Conservation (phyloP, 495 filamentous ascomycete genomes). For the Hyphodiscus hymeniophilus region DNA sequence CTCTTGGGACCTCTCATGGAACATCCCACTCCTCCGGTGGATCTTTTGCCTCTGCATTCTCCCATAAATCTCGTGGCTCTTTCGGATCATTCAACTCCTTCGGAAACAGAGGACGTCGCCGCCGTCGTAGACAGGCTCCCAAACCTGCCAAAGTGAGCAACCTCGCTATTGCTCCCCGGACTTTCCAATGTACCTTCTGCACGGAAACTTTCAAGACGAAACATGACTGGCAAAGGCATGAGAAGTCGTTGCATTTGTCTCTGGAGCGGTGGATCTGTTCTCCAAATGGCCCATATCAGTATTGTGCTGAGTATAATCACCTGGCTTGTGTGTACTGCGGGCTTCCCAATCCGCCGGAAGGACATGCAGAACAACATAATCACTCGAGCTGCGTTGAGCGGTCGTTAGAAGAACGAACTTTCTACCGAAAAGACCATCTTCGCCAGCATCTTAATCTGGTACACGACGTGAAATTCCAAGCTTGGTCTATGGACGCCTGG, state of each 20-base stretch:
- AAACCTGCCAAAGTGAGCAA: conserved; percentile 34
- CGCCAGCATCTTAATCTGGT: conserved; percentile 75
- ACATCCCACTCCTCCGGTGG: conserved; percentile 53
- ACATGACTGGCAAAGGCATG: conserved; percentile 79
- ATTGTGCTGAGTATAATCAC: conserved; percentile 25
- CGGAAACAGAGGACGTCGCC: conserved; percentile 63
- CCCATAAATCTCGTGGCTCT: conserved; percentile 57
- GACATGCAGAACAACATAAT: conserved; percentile 64
- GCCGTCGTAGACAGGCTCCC: conserved; percentile 50
- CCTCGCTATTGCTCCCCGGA: conserved; percentile 18
- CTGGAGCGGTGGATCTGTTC: conserved; percentile 77
- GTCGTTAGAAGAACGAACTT: conserved; percentile 57
- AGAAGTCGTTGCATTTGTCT: conserved; percentile 70
- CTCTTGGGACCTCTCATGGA: conserved; percentile 57
- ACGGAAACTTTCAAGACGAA: conserved; percentile 72
- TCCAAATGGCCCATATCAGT: conserved; percentile 45
- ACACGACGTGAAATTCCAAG: conserved; percentile 54
- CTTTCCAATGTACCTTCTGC: conserved; percentile 80
- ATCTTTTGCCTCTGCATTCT: conserved; percentile 68
- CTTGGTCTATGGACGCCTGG: conserved; percentile 62
- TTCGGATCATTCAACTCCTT: conserved; percentile 61
- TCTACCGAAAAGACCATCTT: conserved; percentile 79
- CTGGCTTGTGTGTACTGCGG: conserved; percentile 63
- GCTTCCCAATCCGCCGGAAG: conserved; percentile 42
- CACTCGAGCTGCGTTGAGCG: conserved; percentile 60